These are phyloP conservation scores for Boletellus sp. DNA, from an alignment of 768 basidiomycete genomes.

Conservation along the genomic window DNA sequence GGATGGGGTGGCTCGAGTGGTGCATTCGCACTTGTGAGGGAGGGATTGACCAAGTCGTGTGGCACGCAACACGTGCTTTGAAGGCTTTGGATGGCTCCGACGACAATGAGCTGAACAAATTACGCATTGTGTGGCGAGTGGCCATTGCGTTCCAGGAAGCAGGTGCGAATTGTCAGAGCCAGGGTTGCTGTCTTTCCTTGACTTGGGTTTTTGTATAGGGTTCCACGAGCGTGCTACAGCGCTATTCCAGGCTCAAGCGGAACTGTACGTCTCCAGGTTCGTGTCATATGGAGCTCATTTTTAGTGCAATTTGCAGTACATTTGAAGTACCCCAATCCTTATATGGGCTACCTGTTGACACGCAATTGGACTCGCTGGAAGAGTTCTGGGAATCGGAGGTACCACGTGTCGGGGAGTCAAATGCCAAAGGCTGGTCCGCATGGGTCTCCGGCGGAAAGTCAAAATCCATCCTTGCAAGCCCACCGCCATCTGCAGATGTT, in stretches of 20 bases:
- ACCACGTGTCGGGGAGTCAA: slow-evolving; percentile 68
- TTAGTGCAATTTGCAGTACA: slow-evolving; percentile 39
- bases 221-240: slow-evolving; percentile 71
- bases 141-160: slow-evolving; percentile 61
- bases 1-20: slow-evolving; percentile 83
- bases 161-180: slow-evolving; percentile 42
- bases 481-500: slow-evolving; percentile 14
- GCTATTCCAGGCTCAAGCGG: slow-evolving; percentile 79
- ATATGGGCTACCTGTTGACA: slow-evolving; percentile 39
- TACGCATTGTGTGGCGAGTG: slow-evolving; percentile 71
- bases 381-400: slow-evolving; percentile 83
- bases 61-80: slow-evolving; percentile 48
- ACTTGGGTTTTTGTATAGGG: slow-evolving; percentile 39
- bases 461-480: slow-evolving; percentile 17
- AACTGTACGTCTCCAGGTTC: slow-evolving; percentile 51
- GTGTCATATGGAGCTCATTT: slow-evolving; percentile 1
- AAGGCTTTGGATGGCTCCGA: slow-evolving; percentile 38
- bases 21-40: slow-evolving; percentile 45
- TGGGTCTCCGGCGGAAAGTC: slow-evolving; percentile 52
- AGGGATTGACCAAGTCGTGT: slow-evolving; percentile 51
- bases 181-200: neutral
- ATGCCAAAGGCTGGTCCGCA: slow-evolving; percentile 63
- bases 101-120: slow-evolving; percentile 47
- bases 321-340: slow-evolving; percentile 55
- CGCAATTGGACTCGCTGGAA: slow-evolving; percentile 58